A percentile compares a stretch with the other conserved stretches of the same genome.
Evolutionary conservation across 805 yeast species (phyloP).

Genomic region (Yamadazyma akitaensis): DNA sequence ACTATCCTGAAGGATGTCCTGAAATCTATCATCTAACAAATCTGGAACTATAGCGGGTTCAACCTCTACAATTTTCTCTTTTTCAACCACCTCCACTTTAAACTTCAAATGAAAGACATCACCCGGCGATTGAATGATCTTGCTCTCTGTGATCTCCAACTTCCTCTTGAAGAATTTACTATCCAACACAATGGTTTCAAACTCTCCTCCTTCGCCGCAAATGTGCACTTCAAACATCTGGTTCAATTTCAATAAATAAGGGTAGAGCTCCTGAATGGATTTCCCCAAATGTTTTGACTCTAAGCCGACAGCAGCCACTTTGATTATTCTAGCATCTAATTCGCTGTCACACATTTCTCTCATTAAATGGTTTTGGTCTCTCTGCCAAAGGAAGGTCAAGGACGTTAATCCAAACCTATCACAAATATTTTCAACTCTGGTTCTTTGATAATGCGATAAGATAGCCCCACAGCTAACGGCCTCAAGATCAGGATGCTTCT

Average conservation of each 20-base stretch:
- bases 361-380: conserved; percentile 77
- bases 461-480: conserved; percentile 97
- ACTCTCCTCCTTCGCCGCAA: conserved; percentile 99
- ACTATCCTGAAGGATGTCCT: conserved; percentile 22
- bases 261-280: conserved; percentile 58
- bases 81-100: conserved; percentile 46
- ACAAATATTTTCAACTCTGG: conserved; percentile 91
- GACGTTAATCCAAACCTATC: conserved; percentile 63
- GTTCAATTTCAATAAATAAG: conserved; percentile 57
- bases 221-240: conserved; percentile 76
- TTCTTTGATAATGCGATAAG: conserved; percentile 89
- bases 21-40: conserved; percentile 41
- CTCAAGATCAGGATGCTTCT: conserved; percentile 63
- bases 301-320: conserved; percentile 92
- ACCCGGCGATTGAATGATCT: conserved; percentile 45
- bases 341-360: conserved; percentile 68
- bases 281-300: conserved; percentile 64
- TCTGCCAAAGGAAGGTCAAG: conserved; percentile 84
- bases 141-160: conserved; percentile 39
- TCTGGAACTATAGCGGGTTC: conserved; percentile 25
- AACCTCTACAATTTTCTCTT: conserved; percentile 15
- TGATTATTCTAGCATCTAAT: conserved; percentile 79
- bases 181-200: conserved; percentile 88
- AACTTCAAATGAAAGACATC: conserved; percentile 69
- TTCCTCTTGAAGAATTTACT: conserved; percentile 75